phyloP scores from a whole-genome alignment of 1,284 basidiomycete genomes.

The Tylopilus sp. region DNA sequence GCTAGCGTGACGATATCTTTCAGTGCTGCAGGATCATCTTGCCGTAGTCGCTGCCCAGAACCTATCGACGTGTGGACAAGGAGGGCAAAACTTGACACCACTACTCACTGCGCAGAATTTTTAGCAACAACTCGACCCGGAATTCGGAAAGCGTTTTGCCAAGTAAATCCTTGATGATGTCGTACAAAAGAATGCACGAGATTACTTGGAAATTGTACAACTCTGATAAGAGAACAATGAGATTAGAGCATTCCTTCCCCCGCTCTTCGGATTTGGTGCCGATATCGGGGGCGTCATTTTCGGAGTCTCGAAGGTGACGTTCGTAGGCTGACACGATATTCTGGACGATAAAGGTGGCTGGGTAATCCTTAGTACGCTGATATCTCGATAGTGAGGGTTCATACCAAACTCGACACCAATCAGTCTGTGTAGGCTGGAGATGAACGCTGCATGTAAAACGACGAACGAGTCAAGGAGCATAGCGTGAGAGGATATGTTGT shows the following conservation, averaged over 20 bases:
- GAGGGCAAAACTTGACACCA: neutral
- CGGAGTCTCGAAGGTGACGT: conserved; percentile 43
- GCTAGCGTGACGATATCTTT: conserved; percentile 85
- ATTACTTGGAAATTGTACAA: conserved; percentile 96
- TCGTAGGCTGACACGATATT: conserved; percentile 66
- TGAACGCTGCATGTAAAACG: conserved; percentile 85
- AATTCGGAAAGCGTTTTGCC: conserved; percentile 67
- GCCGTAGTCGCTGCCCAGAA: conserved; percentile 83
- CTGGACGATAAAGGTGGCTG: conserved; percentile 80
- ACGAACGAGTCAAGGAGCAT: conserved; percentile 90
- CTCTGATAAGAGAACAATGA: conserved; percentile 85
- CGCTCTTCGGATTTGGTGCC: conserved; percentile 30
- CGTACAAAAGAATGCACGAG: conserved; percentile 85
- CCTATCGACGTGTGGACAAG: conserved; percentile 43
- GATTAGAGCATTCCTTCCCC: conserved; percentile 87
- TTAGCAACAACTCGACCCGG: conserved; percentile 84
- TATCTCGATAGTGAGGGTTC: conserved; percentile 19
- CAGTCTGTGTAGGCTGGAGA: conserved; percentile 80
- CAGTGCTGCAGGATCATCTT: conserved; percentile 81
- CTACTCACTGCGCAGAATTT: conserved; percentile 72
- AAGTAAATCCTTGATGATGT: conserved; percentile 81
- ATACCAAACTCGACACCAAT: conserved; percentile 89
- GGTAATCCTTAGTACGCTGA: neutral
- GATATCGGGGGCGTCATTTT: conserved; percentile 14
- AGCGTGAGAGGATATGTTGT: conserved; percentile 79